These are phyloP conservation scores for Alternaria arborescens DNA, from an alignment of 2,329 filamentous ascomycete genomes.

Conservation along the genomic window DNA sequence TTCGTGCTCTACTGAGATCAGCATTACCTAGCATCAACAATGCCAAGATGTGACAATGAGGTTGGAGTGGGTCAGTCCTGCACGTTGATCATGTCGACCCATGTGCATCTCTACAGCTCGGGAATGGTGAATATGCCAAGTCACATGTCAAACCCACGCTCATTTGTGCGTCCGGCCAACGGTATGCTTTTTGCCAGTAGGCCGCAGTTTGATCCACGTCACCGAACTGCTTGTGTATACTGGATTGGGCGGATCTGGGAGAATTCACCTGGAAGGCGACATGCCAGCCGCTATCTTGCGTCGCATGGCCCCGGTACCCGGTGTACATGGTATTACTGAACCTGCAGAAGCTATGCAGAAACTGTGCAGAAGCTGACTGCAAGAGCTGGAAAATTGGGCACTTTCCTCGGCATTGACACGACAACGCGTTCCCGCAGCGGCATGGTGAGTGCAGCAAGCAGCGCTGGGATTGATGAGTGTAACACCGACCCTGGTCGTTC, in stretches of 20 bases:
- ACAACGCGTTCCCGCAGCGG: constrained; percentile 6
- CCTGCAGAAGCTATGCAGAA: constrained; percentile 7
- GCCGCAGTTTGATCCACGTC: constrained; percentile 4
- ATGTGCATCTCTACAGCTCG: background rate
- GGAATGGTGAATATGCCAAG: constrained; percentile 13
- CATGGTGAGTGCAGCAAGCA: constrained; percentile 5
- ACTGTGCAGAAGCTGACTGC: constrained; percentile 11
- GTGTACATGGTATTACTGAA: constrained; percentile 11
- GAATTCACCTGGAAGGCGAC: background rate
- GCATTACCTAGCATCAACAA: constrained; percentile 12
- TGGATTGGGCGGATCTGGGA: background rate
- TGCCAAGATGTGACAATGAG: constrained; percentile 9
- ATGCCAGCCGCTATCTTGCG: background rate
- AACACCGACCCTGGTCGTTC: constrained; percentile 4
- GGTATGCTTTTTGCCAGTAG: constrained; percentile 9
- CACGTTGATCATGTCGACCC: constrained; percentile 15
- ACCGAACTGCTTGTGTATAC: constrained; percentile 6
- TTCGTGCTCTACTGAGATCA: constrained; percentile 13
- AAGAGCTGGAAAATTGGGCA: constrained; percentile 8
- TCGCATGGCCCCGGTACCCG: constrained; percentile 2
- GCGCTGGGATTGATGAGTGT: constrained; percentile 1
- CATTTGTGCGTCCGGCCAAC: constrained; percentile 1
- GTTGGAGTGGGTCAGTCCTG: constrained; percentile 11
- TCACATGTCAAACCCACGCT: constrained; percentile 6
- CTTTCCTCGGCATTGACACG: constrained; percentile 2